Conservation (phyloP, 2,329 filamentous ascomycete species). For the Fusarium praegraminearum region DNA sequence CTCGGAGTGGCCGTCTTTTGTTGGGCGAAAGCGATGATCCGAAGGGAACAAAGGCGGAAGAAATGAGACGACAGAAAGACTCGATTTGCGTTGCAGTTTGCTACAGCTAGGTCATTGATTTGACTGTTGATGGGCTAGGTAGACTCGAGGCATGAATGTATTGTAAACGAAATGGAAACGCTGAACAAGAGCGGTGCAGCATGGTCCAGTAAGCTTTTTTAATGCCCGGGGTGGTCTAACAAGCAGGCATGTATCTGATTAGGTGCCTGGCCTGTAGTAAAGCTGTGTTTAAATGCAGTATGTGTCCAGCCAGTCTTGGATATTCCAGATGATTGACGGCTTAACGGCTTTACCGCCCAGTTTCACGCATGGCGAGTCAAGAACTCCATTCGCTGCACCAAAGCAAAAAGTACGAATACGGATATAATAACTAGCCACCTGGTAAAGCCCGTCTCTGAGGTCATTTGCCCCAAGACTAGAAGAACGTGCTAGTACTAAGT, state of each 20-base stretch:
- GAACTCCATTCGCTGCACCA: conserved; percentile 5
- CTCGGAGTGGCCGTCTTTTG: conserved; percentile 35
- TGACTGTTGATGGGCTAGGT: background rate
- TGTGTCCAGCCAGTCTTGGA: background rate
- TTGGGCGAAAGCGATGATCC: conserved; percentile 16
- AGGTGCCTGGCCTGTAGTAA: background rate
- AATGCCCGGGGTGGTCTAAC: background rate
- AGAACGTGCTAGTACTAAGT: background rate
- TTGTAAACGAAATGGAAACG: background rate
- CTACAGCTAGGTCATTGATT: background rate
- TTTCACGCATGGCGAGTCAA: conserved; percentile 18
- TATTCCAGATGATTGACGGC: background rate
- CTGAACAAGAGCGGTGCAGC: background rate
- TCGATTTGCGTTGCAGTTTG: background rate
- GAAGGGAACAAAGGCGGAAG: background rate
- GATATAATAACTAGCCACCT: conserved; percentile 6
- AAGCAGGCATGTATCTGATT: background rate
- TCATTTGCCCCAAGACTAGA: background rate
- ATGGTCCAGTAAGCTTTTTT: background rate
- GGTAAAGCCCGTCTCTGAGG: background rate
- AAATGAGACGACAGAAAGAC: background rate
- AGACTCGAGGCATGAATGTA: background rate
- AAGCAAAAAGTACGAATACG: conserved; percentile 35
- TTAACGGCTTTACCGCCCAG: background rate
- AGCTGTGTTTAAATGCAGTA: background rate